Evolutionary conservation across 495 filamentous ascomycete genomes (phyloP).

Genomic region (Penicillium angulare): DNA sequence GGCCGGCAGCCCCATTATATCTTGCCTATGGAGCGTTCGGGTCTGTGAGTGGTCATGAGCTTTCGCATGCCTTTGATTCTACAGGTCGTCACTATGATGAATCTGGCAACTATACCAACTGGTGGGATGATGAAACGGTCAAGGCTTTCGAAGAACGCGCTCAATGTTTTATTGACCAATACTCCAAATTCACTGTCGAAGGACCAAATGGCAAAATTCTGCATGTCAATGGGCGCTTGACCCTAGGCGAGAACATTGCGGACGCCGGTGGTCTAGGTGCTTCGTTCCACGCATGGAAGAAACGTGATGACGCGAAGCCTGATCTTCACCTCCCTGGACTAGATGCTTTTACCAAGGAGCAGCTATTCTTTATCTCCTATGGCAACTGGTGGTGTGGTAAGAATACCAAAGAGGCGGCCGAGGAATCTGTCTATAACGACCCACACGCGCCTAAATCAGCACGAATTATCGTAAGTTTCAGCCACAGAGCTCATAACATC

Average conservation of each 20-base stretch:
- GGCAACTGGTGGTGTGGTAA: constrained; percentile 70
- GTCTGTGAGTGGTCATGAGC: constrained; percentile 69
- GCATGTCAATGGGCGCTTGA: constrained; percentile 66
- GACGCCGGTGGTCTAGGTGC: constrained; percentile 70
- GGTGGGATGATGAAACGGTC: constrained; percentile 69
- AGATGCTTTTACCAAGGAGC: constrained; percentile 62
- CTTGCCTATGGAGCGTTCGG: constrained; percentile 70
- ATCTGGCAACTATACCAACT: constrained; percentile 63
- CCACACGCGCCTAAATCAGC: constrained; percentile 62
- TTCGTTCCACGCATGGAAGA: constrained; percentile 66
- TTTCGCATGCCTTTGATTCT: constrained; percentile 73
- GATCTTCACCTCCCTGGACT: constrained; percentile 63
- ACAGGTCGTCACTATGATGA: constrained; percentile 66
- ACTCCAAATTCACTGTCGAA: constrained; percentile 59
- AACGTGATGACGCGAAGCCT: constrained; percentile 48
- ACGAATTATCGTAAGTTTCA: constrained; percentile 52
- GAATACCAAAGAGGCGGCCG: constrained; percentile 53
- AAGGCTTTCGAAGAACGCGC: constrained; percentile 60
- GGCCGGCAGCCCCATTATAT: constrained; percentile 60
- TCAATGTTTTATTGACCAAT: constrained; percentile 71
- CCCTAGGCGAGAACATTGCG: constrained; percentile 74
- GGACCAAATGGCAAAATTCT: constrained; percentile 52
- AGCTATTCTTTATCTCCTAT: constrained; percentile 71
- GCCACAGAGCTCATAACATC: not conserved
- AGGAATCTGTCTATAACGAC: constrained; percentile 58